Evolutionary conservation across 202 grass and related monocot species (phyloP).

Genomic region (Setaria italica): DNA sequence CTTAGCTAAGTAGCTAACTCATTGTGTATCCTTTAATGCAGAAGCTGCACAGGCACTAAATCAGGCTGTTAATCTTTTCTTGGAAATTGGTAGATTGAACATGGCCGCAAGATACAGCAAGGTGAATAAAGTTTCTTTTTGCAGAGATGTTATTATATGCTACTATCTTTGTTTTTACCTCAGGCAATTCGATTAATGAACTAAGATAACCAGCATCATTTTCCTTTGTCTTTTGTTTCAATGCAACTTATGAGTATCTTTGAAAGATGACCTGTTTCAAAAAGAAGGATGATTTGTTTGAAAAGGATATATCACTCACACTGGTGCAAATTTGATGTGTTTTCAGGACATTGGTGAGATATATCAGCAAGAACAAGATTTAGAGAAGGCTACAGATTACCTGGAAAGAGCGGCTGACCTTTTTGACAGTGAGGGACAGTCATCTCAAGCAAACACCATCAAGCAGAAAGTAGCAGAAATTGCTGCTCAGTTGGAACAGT

Average conservation of each 20-base stretch:
- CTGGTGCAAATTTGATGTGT: constrained; percentile 26
- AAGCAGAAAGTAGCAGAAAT: constrained; percentile 94
- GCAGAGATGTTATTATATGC: neutral
- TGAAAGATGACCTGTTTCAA: constrained; percentile 9
- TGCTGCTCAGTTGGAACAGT: constrained; percentile 93
- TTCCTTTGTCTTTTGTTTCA: neutral
- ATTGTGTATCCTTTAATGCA: constrained; percentile 46
- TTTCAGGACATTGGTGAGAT: constrained; percentile 89
- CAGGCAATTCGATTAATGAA: neutral
- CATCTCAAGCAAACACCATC: constrained; percentile 82
- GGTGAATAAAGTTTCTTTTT: constrained; percentile 50
- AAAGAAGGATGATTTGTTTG: constrained; percentile 17
- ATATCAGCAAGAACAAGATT: constrained; percentile 88
- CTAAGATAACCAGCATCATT: neutral
- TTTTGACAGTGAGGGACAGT: constrained; percentile 77
- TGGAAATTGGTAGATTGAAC: constrained; percentile 89
- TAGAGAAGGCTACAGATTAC: constrained; percentile 76
- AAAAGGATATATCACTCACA: constrained; percentile 7
- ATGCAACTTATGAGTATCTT: constrained; percentile 7
- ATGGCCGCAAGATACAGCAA: constrained; percentile 97
- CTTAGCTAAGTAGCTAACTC: constrained; percentile 11
- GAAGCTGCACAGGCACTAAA: constrained; percentile 73
- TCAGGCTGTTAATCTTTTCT: constrained; percentile 80
- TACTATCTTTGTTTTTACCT: constrained; percentile 2
- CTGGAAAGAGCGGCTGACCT: constrained; percentile 87